Percentiles rank a stretch among this genome's conserved stretches.
Conservation (phyloP, 257 asterid species). For the Nicotiana obtusifolia region DNA sequence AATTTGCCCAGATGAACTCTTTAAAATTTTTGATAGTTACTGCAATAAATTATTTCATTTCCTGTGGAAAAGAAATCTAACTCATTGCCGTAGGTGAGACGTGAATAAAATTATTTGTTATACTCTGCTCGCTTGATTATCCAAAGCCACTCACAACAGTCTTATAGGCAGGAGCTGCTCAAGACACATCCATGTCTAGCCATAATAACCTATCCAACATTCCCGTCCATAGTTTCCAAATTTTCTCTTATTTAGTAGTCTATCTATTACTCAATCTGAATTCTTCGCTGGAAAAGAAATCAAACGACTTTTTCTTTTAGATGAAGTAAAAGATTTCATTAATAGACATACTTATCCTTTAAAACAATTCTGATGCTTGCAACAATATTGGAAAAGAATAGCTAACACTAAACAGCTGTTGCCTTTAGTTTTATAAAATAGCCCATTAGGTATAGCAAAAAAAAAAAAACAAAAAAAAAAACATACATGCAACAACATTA, state of each 20-base stretch:
- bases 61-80: neutral
- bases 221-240: neutral
- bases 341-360: neutral
- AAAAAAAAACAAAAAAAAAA: neutral
- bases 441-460: neutral
- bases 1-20: neutral
- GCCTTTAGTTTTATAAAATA: neutral
- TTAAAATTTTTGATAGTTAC: neutral
- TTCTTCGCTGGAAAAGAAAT: neutral
- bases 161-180: neutral
- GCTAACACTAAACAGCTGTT: neutral
- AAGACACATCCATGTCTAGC: neutral
- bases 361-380: neutral
- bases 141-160: neutral
- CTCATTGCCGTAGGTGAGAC: neutral
- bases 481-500: neutral
- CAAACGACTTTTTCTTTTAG: neutral
- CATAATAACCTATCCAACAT: neutral
- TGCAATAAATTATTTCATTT: neutral
- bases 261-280: neutral
- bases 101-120: neutral
- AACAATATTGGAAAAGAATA: neutral
- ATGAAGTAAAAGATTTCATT: too few species aligned
- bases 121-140: neutral
- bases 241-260: neutral